Evolutionary conservation across 108 stramenopile genomes (phyloP), one percentile per base, ranked within the genome.

Genomic region (Schizochytrium sp.): DNA sequence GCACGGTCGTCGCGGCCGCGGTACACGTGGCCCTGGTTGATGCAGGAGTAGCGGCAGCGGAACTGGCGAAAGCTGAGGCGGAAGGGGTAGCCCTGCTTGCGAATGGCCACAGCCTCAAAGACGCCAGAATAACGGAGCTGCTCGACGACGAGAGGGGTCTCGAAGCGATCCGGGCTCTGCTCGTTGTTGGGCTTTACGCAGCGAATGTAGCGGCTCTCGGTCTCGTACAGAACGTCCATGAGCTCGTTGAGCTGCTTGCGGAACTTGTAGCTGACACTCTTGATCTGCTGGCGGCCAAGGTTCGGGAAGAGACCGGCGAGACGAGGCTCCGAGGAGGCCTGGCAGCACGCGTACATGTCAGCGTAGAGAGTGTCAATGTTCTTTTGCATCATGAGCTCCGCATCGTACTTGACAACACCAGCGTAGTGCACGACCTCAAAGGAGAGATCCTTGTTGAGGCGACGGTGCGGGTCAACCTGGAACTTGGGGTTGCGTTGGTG

Each of bases 61-160:
- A 89, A 89, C 4, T 89, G 72, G 5, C 41, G 57, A 71, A 60
- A 53, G 72, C 58, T 58, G 8, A 59, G 76, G 5, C 89, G 72
- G 83, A 89, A 89, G 21, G 97, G 95, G 91, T 96, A 98, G 44
- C 97, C 97, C 60, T 95, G 95, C 5, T 96, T 94, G 72, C 95
- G 94, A 28, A 97, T 96, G 72, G 96, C 93, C 57, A 92, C 89
- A 45, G 87, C 87, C 72, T 90, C 87, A 5, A 92, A 87, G 10
- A 90, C 71, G 44, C 92, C 92, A 21, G 25, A 58, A 3, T 89
- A 89, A 18, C 58, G 76, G 72, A 93, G 91, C 87, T 93, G 93
- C 72, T 90, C 89, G 58, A 91, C 45, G 0, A 91, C 90, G 59
- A 72, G 87, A 5, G 87, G 58, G 57, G 58, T 58, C 69, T 91